phyloP scores from a whole-genome alignment of 345 rosid genomes.

The Stellera chamaejasme region DNA sequence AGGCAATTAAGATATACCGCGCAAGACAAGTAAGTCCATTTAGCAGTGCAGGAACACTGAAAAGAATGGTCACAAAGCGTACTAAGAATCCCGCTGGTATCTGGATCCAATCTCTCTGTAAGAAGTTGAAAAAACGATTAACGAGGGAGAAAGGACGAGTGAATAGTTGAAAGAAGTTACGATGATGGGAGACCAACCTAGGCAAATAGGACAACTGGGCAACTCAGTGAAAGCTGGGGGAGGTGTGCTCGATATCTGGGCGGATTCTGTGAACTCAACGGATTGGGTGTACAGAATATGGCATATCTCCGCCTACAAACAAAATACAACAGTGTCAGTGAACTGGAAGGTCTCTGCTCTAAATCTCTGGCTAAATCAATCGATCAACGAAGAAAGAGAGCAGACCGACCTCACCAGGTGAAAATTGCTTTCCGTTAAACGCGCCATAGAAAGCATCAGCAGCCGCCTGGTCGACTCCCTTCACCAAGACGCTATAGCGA shows the following conservation, averaged over 20 bases:
- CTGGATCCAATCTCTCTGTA: conserved; percentile 87
- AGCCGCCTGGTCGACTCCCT: conserved; percentile 40
- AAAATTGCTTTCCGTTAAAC: conserved; percentile 63
- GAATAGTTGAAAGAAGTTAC: not conserved
- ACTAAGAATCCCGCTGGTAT: conserved; percentile 79
- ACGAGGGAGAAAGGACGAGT: not conserved
- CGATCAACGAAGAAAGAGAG: not conserved
- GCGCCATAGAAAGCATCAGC: conserved; percentile 54
- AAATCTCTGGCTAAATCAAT: no score
- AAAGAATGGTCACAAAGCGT: conserved; percentile 93
- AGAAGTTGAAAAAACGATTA: conserved; percentile 1
- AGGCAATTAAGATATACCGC: conserved; percentile 39
- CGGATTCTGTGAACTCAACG: conserved; percentile 61
- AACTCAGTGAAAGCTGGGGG: conserved; percentile 66
- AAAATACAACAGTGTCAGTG: conserved; percentile 3
- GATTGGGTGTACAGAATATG: conserved; percentile 56
- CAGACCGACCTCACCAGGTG: conserved; percentile 66
- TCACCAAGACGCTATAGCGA: conserved; percentile 70
- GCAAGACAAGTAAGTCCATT: conserved; percentile 92
- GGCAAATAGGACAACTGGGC: conserved; percentile 89
- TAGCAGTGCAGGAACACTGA: conserved; percentile 85
- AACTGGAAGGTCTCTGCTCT: not conserved
- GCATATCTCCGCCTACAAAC: conserved; percentile 73
- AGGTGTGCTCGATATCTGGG: conserved; percentile 54
- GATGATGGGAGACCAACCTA: conserved; percentile 38